phyloP scores from a whole-genome alignment of 352 stramenopile species.

The Pythium biforme region DNA sequence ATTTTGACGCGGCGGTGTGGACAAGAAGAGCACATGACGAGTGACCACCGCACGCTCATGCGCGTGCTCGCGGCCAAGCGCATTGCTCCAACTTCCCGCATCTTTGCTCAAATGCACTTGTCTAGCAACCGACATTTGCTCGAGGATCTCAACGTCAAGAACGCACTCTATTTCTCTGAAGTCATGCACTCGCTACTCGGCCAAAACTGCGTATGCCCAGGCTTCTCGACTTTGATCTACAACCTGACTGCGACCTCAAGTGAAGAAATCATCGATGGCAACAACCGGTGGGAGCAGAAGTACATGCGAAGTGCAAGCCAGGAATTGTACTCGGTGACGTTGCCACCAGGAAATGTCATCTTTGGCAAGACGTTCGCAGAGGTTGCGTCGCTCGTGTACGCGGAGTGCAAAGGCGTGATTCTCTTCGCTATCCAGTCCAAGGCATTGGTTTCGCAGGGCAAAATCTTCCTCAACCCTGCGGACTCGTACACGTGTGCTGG shows the following conservation, averaged over 20 bases:
- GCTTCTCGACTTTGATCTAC: conserved; percentile 88
- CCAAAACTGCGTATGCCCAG: conserved; percentile 84
- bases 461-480: conserved; percentile 77
- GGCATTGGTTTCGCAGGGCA: conserved; percentile 23
- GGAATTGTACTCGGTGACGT: conserved; percentile 73
- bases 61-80: conserved; percentile 75
- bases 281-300: conserved; percentile 56
- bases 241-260: conserved; percentile 83
- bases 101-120: conserved; percentile 79
- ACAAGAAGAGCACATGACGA: conserved; percentile 66
- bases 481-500: conserved; percentile 72
- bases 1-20: conserved; percentile 63
- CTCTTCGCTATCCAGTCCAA: conserved; percentile 64
- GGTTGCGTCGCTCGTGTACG: conserved; percentile 74
- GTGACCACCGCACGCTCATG: conserved; percentile 81
- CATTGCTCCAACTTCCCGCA: conserved; percentile 43
- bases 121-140: conserved; percentile 76
- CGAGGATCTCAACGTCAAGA: conserved; percentile 74
- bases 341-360: conserved; percentile 53
- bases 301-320: conserved; percentile 76
- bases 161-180: conserved; percentile 78
- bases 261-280: conserved; percentile 36
- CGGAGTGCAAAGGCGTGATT: conserved; percentile 72
- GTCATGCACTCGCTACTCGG: conserved; percentile 77
- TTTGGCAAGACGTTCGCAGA: conserved; percentile 77